Percentiles rank a stretch among this genome's conserved stretches.
phyloP scores from a whole-genome alignment of 2,329 filamentous ascomycete species.

The Aureobasidium leucospermi region DNA sequence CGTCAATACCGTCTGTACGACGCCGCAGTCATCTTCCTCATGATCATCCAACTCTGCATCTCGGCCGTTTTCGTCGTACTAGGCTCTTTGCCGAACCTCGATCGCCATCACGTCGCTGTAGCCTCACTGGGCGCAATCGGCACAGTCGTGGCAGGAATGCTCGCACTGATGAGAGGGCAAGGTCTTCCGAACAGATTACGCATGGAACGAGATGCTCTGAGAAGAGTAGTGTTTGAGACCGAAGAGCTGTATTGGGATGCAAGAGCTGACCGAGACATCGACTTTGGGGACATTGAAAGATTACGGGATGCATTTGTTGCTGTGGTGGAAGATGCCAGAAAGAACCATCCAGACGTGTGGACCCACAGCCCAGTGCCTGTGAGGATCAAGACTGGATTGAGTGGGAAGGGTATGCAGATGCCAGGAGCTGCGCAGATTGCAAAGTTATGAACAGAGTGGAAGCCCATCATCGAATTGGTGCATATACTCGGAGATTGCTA shows the following conservation, averaged over 20 bases:
- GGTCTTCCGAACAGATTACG: constrained; percentile 30
- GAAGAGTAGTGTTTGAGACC: constrained; percentile 27
- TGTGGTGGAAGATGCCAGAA: constrained; percentile 26
- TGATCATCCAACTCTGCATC: constrained; percentile 28
- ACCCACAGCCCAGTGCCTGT: constrained; percentile 13
- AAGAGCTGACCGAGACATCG: constrained; percentile 23
- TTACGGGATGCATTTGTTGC: constrained; percentile 28
- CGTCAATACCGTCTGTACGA: constrained; percentile 27
- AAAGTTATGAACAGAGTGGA: neutral
- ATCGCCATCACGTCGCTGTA: constrained; percentile 24
- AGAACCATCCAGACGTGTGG: constrained; percentile 32
- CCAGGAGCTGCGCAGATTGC: neutral
- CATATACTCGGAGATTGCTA: neutral
- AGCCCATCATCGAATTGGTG: neutral
- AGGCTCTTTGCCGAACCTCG: constrained; percentile 22
- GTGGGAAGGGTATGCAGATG: constrained; percentile 4
- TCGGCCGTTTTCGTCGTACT: constrained; percentile 31
- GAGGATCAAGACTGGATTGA: neutral
- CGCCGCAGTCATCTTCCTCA: constrained; percentile 23
- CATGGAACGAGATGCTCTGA: constrained; percentile 26
- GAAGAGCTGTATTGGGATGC: constrained; percentile 32
- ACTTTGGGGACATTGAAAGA: constrained; percentile 27
- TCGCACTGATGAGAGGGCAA: constrained; percentile 30
- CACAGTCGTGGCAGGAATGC: constrained; percentile 27
- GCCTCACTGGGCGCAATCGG: constrained; percentile 27